These are phyloP conservation scores for Solanum peruvianum DNA, from an alignment of 257 asterid genomes.

Conservation along the genomic window DNA sequence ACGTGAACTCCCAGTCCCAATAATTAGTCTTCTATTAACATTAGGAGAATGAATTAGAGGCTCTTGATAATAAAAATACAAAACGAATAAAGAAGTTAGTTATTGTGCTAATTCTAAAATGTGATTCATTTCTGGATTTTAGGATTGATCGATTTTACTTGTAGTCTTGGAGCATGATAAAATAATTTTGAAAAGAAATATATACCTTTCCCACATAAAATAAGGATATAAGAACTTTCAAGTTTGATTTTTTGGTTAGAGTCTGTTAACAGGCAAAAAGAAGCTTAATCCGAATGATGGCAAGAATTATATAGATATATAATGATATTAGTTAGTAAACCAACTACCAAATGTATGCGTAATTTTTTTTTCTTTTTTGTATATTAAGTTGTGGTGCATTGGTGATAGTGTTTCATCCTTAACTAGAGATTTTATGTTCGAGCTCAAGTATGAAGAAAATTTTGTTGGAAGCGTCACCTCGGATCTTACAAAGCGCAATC, in stretches of 20 bases:
- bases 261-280: not conserved
- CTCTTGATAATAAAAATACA: not conserved
- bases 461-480: fast-evolving
- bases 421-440: no score
- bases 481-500: no score
- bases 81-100: not conserved
- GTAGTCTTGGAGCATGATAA: not conserved
- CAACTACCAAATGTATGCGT: not conserved
- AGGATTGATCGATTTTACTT: not conserved
- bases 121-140: not conserved
- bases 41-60: not conserved
- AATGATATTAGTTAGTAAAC: not conserved
- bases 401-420: no score
- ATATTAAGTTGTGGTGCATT: not conserved
- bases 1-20: not conserved
- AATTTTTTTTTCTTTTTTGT: not conserved
- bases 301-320: not conserved
- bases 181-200: not conserved
- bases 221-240: not conserved
- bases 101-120: not conserved
- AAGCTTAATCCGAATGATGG: not conserved
- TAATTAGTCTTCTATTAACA: not conserved
- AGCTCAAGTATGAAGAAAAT: no score
- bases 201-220: not conserved
- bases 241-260: not conserved